Base-by-base conservation (phyloP, 208 protist genomes). In the Phytomonas sp. region DNA sequence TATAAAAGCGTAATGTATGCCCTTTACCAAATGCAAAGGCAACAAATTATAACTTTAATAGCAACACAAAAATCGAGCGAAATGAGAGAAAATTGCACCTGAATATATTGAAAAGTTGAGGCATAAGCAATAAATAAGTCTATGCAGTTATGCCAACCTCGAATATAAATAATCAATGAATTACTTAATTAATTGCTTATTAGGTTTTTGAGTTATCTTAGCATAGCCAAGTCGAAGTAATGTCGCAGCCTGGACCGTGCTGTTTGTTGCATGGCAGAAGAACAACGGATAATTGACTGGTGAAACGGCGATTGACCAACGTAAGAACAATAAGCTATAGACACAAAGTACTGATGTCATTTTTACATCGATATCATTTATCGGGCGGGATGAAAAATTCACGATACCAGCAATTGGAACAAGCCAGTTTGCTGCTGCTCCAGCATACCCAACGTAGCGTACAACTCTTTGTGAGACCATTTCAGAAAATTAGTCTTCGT, bases 251-350 rank as follows among this genome's bases (percentile, higher is more conserved):
- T 96, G 91, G 5, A 92, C 82, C 0, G 81, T 78, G 61, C 76
- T 85, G 79, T 96, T 96, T 4, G 91, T 93, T 15, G 78, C 66
- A 74, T 96, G 91, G 70, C 91, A 96, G 31, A 85, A 66, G 62
- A 84, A 94, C 0, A 96, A 78, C 4, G 91, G 88, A 62, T 94
- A 96, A 72, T 96, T 96, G 0, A 87, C 84, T 6, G 91, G 91
- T 6, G 80, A 77, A 67, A 96, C 91, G 51, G 88, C 82, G 36
- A 96, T 78, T 2, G 91, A 73, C 91, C 91, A 96, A 17, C 91
- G 82, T 51, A 93, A 71, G 72, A 96, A 96, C 4, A 96, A 59
- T 31, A 79, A 62, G 67, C 88, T 94, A 76, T 96, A 96, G 2
- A 82, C 61, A 61, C 74, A 83, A 23, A 96, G 82, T 61, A 93